Conservation (phyloP, 495 filamentous ascomycete species). For the Aspergillus ostianus region DNA sequence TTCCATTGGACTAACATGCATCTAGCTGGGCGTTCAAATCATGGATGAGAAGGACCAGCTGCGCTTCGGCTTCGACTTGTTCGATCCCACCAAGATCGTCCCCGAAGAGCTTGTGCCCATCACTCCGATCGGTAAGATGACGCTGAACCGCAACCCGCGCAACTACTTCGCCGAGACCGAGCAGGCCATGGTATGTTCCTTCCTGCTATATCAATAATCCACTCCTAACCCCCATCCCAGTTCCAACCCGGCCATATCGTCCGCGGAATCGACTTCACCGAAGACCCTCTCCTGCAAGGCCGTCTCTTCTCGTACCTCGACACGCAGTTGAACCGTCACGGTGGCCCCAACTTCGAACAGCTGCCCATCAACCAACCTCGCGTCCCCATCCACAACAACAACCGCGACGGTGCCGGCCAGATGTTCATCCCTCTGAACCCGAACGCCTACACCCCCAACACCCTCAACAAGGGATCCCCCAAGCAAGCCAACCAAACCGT, state of each 20-base stretch:
- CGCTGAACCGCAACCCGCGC: constrained; percentile 64
- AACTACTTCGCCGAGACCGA: constrained; percentile 84
- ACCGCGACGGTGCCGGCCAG: constrained; percentile 51
- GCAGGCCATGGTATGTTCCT: constrained; percentile 58
- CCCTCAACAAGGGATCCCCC: constrained; percentile 62
- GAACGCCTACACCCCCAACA: constrained; percentile 64
- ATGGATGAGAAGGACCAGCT: constrained; percentile 66
- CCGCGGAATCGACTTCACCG: constrained; percentile 69
- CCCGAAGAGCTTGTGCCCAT: constrained; percentile 71
- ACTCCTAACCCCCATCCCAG: constrained; percentile 36
- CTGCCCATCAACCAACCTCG: constrained; percentile 70
- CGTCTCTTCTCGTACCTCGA: constrained; percentile 75
- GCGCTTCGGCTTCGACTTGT: constrained; percentile 66
- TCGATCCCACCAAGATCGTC: constrained; percentile 76
- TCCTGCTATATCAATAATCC: not conserved
- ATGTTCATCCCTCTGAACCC: constrained; percentile 50
- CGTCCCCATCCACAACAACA: constrained; percentile 69
- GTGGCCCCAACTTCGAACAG: constrained; percentile 74
- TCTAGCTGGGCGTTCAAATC: constrained; percentile 64
- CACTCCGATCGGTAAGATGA: constrained; percentile 63
- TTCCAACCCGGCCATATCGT: constrained; percentile 65
- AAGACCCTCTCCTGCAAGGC: constrained; percentile 72
- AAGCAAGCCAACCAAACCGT: constrained; percentile 66
- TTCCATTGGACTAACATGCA: constrained; percentile 6
- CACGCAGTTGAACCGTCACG: constrained; percentile 70